Evolutionary conservation across 768 basidiomycete species (phyloP).

Genomic region (Terana coerulea): DNA sequence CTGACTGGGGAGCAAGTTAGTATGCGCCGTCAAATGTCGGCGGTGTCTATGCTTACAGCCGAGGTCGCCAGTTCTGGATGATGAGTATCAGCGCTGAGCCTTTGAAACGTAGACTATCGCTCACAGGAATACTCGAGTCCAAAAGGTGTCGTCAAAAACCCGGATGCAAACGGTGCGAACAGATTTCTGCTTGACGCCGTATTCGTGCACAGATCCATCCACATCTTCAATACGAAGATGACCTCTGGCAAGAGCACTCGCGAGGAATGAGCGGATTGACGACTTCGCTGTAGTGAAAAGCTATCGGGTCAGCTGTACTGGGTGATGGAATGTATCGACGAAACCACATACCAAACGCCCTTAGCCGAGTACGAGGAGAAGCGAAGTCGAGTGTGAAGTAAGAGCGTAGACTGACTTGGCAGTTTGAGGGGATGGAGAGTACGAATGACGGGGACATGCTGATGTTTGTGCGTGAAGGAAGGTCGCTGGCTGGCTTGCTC

Average conservation of each 20-base stretch:
- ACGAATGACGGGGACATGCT: background rate
- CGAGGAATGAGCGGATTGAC: conserved; percentile 24
- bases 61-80: conserved; percentile 26
- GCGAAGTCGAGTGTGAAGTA: background rate
- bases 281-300: conserved; percentile 22
- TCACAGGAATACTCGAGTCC: conserved; percentile 32
- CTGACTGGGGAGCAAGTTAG: conserved; percentile 24
- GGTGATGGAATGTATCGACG: background rate
- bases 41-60: conserved; percentile 24
- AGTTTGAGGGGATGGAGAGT: background rate
- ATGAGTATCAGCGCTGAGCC: background rate
- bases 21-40: background rate
- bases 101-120: too few relatives aligned
- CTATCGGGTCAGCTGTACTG: too few relatives aligned
- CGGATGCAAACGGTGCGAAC: conserved; percentile 17
- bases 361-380: background rate
- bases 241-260: conserved; percentile 22
- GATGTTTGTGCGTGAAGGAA: too few relatives aligned
- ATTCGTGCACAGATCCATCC: conserved; percentile 20
- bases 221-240: conserved; percentile 27
- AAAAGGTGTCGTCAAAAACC: conserved; percentile 30
- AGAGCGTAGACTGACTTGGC: background rate
- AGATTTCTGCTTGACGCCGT: conserved; percentile 19
- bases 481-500: too few relatives aligned
- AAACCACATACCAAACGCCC: background rate